phyloP scores from a whole-genome alignment of 352 stramenopile genomes.

The Globisporangium heterothallicum region DNA sequence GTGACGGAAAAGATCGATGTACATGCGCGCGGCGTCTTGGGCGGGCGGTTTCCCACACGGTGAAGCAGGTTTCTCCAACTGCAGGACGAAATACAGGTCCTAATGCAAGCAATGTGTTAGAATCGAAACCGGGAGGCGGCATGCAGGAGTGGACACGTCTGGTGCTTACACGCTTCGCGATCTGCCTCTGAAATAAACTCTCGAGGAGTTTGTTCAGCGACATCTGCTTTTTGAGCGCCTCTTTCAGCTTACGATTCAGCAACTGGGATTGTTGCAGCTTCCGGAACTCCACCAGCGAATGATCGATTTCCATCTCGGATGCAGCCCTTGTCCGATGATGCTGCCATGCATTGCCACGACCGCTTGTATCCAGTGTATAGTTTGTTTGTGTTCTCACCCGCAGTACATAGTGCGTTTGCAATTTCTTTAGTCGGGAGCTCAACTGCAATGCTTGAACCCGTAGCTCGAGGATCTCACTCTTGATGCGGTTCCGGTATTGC shows the following conservation, averaged over 20 bases:
- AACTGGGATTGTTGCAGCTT: not conserved
- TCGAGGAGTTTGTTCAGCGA: not conserved
- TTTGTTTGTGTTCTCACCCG: too few relatives aligned
- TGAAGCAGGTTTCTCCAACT: too few relatives aligned
- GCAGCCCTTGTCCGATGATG: too few relatives aligned
- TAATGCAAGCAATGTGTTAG: too few relatives aligned
- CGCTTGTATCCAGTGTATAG: too few relatives aligned
- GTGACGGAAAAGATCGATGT: not conserved
- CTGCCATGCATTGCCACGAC: too few relatives aligned
- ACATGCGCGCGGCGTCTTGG: not conserved
- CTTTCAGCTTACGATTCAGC: not conserved
- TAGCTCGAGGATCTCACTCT: not conserved
- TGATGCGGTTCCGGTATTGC: not conserved
- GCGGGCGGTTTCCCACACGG: too few relatives aligned
- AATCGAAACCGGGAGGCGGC: too few relatives aligned
- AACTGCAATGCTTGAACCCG: not conserved
- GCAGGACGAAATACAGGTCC: too few relatives aligned
- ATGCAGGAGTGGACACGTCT: too few relatives aligned
- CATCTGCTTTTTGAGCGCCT: not conserved
- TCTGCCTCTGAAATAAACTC: not conserved
- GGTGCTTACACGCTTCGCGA: not conserved
- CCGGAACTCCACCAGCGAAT: not conserved
- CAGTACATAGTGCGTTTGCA: not conserved
- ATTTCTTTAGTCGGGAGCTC: too few relatives aligned
- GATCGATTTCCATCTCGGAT: too few relatives aligned